Base-by-base conservation (phyloP, 148 eudicot species). In the Polygonum aviculare region DNA sequence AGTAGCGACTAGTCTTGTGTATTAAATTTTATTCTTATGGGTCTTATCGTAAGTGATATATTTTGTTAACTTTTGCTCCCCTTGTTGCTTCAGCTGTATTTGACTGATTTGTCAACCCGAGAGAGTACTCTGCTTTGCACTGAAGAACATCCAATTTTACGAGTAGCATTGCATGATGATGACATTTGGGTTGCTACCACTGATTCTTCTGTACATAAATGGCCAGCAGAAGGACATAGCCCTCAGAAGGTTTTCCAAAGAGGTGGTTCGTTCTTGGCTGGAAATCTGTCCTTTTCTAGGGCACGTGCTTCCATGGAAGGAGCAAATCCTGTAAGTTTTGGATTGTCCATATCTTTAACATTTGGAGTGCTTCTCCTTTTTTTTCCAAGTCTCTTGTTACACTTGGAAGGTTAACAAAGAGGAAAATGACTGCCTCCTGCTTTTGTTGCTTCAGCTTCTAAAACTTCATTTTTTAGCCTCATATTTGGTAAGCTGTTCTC, bases 271-370 rank as follows among this genome's bases (percentile, higher is more conserved):
- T 95, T 95, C 75, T 83, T 95, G 85, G 99, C 99, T 83, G 99
- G 99, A 69, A 95, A 95, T 81, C 82, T 95, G 82, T 93, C 99
- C 38, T 95, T 95, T 87, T 92, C 99, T 73, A 89, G 97, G 83
- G 99, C 97, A 57, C 87, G 99, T 83, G 96, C 91, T 83, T 95
- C 99, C 33, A 83, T 95, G 77, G 99, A 95, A 83, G 99, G 99
- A 77, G 86, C 97, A 41, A 83, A 87, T 44, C 96, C 91, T 69
- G 99, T 95, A 86, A 90, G 97, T 81, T 21, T 67, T 36, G 44
- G 44, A 36, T 67, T 15, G 44, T 36, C 18, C 72, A 67, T 36
- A 44, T 67, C 45, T 67, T 67, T 67, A 19, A 67, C 18, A 7
- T 65, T 26, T 18, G 10, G 10, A 16, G 10, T 18, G 38, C 14